Evolutionary conservation across 2,329 filamentous ascomycete genomes (phyloP), one percentile per base, ranked within the genome.

Genomic region (Fulvia fulva): DNA sequence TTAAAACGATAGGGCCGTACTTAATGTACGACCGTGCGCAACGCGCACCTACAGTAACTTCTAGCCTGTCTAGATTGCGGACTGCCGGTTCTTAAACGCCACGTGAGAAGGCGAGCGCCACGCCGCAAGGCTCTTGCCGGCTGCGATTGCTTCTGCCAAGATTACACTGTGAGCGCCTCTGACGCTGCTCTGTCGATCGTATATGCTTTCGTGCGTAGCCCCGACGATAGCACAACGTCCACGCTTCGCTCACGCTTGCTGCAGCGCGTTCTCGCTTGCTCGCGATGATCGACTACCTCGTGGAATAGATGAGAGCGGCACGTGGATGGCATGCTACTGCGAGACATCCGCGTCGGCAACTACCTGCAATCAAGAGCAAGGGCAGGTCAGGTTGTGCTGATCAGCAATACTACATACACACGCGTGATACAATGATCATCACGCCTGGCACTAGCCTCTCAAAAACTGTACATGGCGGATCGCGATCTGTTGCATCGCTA

Each of bases 281-380:
- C 14, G 11, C 22, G 16, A 9, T 9, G 12, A 26, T 22, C 45
- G 32, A 22, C 12, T 16, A 53, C 8, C 22, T 32, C 51, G 37
- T 53, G 51, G 51, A 22, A 45, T 45, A 53, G 34, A 53, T 53
- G 51, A 53, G 37, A 19, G 4, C 50, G 30, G 23, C 50, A 52
- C 50, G 50, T 52, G 50, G 23, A 30, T 3, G n/a, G 50, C 32
- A 52, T 52, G 50, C 50, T 30, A 19, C 50, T 21, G 50, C n/a
- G 34, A 52, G 50, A 52, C 50, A 52, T 52, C n/a, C 50, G 32
- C 21, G 21, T n/a, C n/a, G 22, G n/a, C 2, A 11, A 9, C 46
- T 25, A n/a, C n/a, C n/a, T n/a, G n/a, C n/a, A n/a, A n/a, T n/a
- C n/a, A n/a, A n/a, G n/a, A n/a, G n/a, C n/a, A n/a, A n/a, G n/a